Conservation (phyloP, 164 flowering plant genomes). For the Tetracentron sinense region DNA sequence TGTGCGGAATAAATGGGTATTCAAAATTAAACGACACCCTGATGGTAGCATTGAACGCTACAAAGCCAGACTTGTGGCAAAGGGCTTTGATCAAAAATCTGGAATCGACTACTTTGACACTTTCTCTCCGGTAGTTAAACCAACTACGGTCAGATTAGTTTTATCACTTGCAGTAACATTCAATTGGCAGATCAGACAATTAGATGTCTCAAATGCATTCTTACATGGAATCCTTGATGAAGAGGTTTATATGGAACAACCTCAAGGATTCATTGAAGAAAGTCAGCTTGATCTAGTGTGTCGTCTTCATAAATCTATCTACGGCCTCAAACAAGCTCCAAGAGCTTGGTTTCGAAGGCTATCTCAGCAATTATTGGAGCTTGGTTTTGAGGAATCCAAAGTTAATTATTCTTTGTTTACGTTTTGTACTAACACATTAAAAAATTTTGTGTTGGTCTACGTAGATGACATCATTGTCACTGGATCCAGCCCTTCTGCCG, state of each 20-base stretch:
- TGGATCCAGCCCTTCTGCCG: too few species aligned
- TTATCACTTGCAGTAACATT: background rate
- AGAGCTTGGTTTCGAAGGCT: too few species aligned
- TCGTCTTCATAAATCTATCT: background rate
- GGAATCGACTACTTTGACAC: background rate
- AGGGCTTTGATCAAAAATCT: background rate
- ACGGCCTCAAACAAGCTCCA: too few species aligned
- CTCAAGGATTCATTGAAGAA: background rate
- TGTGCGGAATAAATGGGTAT: conserved; percentile 9
- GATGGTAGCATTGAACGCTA: conserved; percentile 1
- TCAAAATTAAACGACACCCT: background rate
- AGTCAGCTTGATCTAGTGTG: background rate
- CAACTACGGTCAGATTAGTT: background rate
- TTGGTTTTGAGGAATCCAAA: too few species aligned
- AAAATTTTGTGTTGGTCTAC: too few species aligned
- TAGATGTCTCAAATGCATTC: background rate
- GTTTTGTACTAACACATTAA: too few species aligned
- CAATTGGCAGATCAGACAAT: background rate
- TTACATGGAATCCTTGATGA: background rate
- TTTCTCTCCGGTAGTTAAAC: background rate
- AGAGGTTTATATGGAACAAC: background rate
- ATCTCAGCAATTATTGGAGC: too few species aligned
- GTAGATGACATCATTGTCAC: too few species aligned
- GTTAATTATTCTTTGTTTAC: too few species aligned
- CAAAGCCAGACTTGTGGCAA: too few species aligned